Conservation (phyloP, 2,329 filamentous ascomycete species). For the Trichoderma hamatum region DNA sequence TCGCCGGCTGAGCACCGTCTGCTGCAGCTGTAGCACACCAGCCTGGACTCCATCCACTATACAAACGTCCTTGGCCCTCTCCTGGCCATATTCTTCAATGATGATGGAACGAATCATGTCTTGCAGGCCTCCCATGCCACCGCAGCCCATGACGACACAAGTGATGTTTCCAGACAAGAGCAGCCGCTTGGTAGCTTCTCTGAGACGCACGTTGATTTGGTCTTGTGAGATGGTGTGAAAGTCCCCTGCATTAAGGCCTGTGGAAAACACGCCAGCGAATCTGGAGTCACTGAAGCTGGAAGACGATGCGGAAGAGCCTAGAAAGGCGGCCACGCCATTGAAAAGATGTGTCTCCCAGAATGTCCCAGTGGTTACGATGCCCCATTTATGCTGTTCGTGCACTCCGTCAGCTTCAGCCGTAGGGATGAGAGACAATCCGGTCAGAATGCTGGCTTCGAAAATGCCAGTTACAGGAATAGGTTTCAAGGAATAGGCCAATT, state of each 20-base stretch:
- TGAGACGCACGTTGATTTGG: conserved; percentile 67
- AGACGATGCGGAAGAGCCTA: conserved; percentile 49
- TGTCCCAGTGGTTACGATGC: conserved; percentile 84
- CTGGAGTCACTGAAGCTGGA: conserved; percentile 36
- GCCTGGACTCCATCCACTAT: conserved; percentile 82
- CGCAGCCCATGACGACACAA: conserved; percentile 83
- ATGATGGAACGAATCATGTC: conserved; percentile 72
- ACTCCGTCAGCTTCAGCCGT: conserved; percentile 29
- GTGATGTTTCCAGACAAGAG: conserved; percentile 60
- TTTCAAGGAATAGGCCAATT: conserved; percentile 49
- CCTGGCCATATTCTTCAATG: conserved; percentile 49
- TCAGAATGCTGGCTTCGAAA: conserved; percentile 78
- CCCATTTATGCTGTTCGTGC: conserved; percentile 59
- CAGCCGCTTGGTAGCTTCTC: conserved; percentile 68
- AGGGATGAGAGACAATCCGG: conserved; percentile 57
- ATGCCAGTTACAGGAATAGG: conserved; percentile 61
- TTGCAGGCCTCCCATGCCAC: conserved; percentile 87
- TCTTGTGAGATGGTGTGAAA: conserved; percentile 71
- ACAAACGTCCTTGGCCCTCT: conserved; percentile 38
- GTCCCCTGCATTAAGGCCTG: conserved; percentile 77
- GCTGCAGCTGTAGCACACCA: conserved; percentile 65
- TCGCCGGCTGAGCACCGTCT: conserved; percentile 50
- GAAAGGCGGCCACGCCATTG: conserved; percentile 64
- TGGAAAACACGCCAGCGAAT: conserved; percentile 82
- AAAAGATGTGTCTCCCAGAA: conserved; percentile 78